Percentiles rank a stretch among this genome's conserved stretches.
These are phyloP conservation scores for Carex arenaria DNA, from an alignment of 202 grass and related monocot species.

Conservation along the genomic window DNA sequence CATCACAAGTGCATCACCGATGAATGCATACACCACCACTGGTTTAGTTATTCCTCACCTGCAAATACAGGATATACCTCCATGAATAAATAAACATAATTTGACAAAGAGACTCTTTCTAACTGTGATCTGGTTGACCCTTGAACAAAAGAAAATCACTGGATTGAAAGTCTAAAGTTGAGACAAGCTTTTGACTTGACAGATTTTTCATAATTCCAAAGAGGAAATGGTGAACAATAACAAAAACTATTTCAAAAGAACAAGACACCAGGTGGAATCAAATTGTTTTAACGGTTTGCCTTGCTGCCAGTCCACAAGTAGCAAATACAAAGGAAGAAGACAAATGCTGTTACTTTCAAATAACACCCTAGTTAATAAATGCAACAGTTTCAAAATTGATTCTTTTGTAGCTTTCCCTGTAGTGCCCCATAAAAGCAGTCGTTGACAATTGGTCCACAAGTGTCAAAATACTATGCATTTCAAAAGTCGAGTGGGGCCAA, in stretches of 20 bases:
- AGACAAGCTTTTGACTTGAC: background rate
- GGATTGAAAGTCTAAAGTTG: background rate
- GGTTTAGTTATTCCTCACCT: constrained; percentile 16
- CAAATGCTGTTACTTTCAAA: background rate
- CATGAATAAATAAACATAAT: constrained; percentile 26
- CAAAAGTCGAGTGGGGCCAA: background rate
- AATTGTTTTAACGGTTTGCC: background rate
- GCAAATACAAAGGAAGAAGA: background rate
- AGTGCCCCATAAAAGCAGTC: background rate
- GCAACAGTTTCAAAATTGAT: background rate
- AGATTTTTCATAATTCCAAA: background rate
- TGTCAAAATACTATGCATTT: background rate
- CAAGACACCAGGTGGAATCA: background rate
- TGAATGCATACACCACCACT: constrained; percentile 17
- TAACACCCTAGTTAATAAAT: background rate
- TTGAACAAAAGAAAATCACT: background rate
- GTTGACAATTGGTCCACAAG: background rate
- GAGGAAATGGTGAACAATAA: background rate
- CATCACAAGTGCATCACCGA: constrained; percentile 19
- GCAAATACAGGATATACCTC: constrained; percentile 28
- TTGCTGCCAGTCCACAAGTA: background rate
- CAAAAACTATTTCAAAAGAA: background rate
- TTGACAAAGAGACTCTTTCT: background rate
- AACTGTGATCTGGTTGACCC: background rate
- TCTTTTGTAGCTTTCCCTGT: background rate